Conservation (phyloP, 805 yeast species). For the Metschnikowia lochheadii region DNA sequence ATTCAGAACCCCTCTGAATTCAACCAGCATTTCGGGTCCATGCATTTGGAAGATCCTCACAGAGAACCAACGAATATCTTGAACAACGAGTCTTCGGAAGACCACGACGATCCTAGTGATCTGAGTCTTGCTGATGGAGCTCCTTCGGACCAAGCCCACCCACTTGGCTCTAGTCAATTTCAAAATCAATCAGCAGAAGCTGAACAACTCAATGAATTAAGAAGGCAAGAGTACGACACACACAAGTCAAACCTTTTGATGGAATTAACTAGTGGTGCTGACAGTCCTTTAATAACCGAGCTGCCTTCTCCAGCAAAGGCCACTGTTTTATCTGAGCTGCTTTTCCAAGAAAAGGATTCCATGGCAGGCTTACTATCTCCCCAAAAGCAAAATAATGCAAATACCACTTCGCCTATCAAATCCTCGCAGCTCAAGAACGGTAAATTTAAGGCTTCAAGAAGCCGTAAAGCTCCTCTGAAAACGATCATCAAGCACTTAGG, state of each 20-base stretch:
- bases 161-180: conserved; percentile 4
- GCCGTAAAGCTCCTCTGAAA: conserved; percentile 27
- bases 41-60: conserved; percentile 14
- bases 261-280: conserved; percentile 15
- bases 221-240: conserved; percentile 31
- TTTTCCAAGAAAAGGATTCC: conserved; percentile 33
- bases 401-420: conserved; percentile 10
- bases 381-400: conserved; percentile 1
- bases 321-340: conserved; percentile 20
- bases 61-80: conserved; percentile 7
- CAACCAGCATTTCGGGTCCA: conserved; percentile 13
- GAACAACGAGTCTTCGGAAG: conserved; percentile 9
- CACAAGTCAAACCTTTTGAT: conserved; percentile 18
- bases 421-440: conserved; percentile 20
- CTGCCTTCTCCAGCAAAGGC: conserved; percentile 14
- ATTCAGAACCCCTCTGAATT: conserved; percentile 4
- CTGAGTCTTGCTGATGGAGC: conserved; percentile 13
- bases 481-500: conserved; percentile 28
- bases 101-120: conserved; percentile 15
- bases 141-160: background rate
- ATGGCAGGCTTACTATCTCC: background rate
- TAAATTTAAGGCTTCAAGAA: conserved; percentile 30
- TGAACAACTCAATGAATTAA: conserved; percentile 27
- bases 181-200: conserved; percentile 14
- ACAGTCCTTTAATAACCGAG: conserved; percentile 7